Base-by-base conservation (phyloP, 441 rosid species). In the Syzygium syzygioides region DNA sequence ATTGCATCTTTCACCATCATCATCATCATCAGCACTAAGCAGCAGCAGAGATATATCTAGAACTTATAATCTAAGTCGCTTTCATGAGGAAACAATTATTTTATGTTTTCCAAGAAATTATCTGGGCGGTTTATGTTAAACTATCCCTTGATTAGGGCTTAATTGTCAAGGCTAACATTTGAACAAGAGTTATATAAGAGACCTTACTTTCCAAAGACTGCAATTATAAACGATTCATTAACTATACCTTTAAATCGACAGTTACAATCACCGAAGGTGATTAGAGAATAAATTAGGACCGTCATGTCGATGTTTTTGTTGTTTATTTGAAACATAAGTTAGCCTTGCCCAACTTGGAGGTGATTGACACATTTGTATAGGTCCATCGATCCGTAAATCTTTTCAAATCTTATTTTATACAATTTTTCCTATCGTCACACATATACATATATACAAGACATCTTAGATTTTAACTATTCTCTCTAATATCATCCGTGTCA, bases 301-400 rank as follows among this genome's bases (percentile, higher is more conserved):
- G 5, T 7, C 5, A 0, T 0, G 37, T 10, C 20, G 3, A 64
- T 30, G 71, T 14, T 64, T 15, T 30, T 1, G 37, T n/a, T 0
- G 9, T n/a, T 62, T n/a, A 30, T 18, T 0, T 18, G 11, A 64
- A 64, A 64, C 5, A 32, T 64, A 30, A 64, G 37, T 18, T 64
- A 15, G 71, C n/a, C 20, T 14, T 64, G 7, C 71, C 37, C 71
- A 64, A 64, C 71, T 30, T 30, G n/a, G 20, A 64, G 71, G 17
- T 14, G 37, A 64, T 7, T n/a, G 4, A 64, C 71, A n/a, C 37
- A 30, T 64, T 64, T 18, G 71, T 2, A 1, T 23, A 20, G 5
- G 28, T 71, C 48, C 50, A 71, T 34, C 50, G 26, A 71, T 71
- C 48, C 9, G 14, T 19, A 71, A 13, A 71, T 26, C 80, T 34